Base-by-base conservation (phyloP, 768 basidiomycete species). In the Suillus americanus region DNA sequence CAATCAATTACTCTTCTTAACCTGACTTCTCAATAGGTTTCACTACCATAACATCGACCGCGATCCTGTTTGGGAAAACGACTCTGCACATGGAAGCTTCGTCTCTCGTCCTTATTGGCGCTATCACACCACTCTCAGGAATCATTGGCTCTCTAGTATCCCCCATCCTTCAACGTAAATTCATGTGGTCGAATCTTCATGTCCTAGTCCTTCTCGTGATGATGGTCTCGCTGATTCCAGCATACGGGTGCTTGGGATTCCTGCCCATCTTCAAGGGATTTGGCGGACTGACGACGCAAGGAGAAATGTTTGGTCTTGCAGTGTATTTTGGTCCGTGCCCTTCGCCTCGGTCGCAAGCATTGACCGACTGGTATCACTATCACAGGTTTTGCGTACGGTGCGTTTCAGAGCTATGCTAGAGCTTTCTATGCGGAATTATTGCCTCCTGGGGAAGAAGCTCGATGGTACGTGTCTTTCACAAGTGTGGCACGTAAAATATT, bases 51-150 rank as follows among this genome's bases (percentile, higher is more conserved):
- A 95, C 94, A 0, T 92, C 92, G 0, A 94, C 94, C 0, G 93
- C 97, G 0, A 85, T 98, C 62, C 84, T 99, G 0, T 98, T 97
- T 71, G 95, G 88, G 1, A 97, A 97, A 74, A 97, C 95, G 1
- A 82, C 89, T 1, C 83, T 98, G 20, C 82, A 89, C 70, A 94
- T 99, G 90, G 78, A 85, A 0, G 73, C 95, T 0, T 87, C 90
- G 0, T 83, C 90, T 1, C 86, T 97, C 57, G 86, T 95, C 62
- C 78, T 95, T 66, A 83, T 97, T 46, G 93, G 92, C 8, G 83
- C 90, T 12, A 80, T 95, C n/a, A 86, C 90, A 0, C 92, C 95
- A 5, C 72, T 81, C 6, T 80, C 89, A 0, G 97, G 95, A 0
- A 94, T 97, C 61, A 61, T 88, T 8, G 95, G 95, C 5, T 93